phyloP scores from a whole-genome alignment of 768 basidiomycete species.

The Termitomyces sp. region DNA sequence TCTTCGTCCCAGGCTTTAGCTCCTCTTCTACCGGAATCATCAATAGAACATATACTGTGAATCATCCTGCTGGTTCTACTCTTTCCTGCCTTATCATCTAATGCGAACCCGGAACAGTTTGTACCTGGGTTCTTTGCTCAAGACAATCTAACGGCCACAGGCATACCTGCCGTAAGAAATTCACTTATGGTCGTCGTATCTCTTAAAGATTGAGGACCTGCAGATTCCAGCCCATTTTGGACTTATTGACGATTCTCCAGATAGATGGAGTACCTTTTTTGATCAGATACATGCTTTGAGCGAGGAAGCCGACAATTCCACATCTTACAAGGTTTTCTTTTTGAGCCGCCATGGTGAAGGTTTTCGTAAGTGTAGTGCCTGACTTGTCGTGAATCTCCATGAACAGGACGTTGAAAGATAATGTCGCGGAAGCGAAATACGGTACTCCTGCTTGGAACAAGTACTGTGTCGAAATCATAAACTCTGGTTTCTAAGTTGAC shows the following conservation, averaged over 20 bases:
- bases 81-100: neutral
- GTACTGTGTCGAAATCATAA: slow-evolving; percentile 30
- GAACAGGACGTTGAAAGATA: slow-evolving; percentile 39
- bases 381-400: neutral
- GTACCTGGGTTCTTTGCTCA: slow-evolving; percentile 36
- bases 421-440: slow-evolving; percentile 58
- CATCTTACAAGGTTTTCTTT: slow-evolving; percentile 59
- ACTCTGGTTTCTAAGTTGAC: neutral
- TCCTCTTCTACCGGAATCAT: neutral
- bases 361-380: slow-evolving; percentile 45
- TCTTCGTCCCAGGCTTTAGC: neutral
- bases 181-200: neutral
- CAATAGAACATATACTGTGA: neutral
- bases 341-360: slow-evolving; percentile 72
- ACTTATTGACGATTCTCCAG: slow-evolving; percentile 41
- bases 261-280: slow-evolving; percentile 47
- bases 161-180: slow-evolving; percentile 25
- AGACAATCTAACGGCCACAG: slow-evolving; percentile 25
- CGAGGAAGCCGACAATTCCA: slow-evolving; percentile 25
- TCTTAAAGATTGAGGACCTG: neutral
- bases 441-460: slow-evolving; percentile 54
- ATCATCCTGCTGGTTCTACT: neutral
- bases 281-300: slow-evolving; percentile 44
- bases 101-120: neutral
- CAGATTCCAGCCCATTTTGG: slow-evolving; percentile 59